These are phyloP conservation scores for Magnusiomyces magnusii DNA, from an alignment of 1,139 yeast genomes.

Conservation along the genomic window DNA sequence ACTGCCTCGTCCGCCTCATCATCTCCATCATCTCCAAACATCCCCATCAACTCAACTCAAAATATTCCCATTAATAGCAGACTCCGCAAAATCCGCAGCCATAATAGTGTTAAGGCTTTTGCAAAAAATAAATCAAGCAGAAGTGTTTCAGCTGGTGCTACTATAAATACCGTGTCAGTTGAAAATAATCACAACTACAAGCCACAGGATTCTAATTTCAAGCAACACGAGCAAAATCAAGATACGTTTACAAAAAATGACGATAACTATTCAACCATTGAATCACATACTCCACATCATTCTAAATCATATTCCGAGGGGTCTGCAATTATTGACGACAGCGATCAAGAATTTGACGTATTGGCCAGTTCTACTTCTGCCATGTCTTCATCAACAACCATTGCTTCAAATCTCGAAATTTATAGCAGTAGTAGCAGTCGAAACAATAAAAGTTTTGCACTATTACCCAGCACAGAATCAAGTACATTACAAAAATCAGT, in stretches of 20 bases:
- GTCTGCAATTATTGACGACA: background rate
- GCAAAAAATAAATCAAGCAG: background rate
- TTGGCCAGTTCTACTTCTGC: background rate
- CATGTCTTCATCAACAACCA: background rate
- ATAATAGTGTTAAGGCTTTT: background rate
- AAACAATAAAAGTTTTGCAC: background rate
- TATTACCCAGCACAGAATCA: background rate
- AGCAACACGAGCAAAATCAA: background rate
- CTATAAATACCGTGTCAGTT: background rate
- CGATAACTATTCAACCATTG: background rate
- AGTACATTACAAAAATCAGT: background rate
- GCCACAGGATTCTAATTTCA: background rate
- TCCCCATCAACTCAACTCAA: constrained; percentile 27
- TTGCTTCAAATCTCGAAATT: background rate
- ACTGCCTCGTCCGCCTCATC: constrained; percentile 26
- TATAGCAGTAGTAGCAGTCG: background rate
- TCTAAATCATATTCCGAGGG: background rate
- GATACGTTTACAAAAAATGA: background rate
- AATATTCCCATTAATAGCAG: background rate
- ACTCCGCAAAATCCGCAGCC: constrained; percentile 2
- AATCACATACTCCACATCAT: background rate
- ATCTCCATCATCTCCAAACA: background rate
- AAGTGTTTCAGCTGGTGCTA: background rate
- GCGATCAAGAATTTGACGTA: background rate
- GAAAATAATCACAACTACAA: background rate